Evolutionary conservation across 140 eudicot species (phyloP), one percentile per base, ranked within the genome.

Genomic region (Anethum foeniculum): DNA sequence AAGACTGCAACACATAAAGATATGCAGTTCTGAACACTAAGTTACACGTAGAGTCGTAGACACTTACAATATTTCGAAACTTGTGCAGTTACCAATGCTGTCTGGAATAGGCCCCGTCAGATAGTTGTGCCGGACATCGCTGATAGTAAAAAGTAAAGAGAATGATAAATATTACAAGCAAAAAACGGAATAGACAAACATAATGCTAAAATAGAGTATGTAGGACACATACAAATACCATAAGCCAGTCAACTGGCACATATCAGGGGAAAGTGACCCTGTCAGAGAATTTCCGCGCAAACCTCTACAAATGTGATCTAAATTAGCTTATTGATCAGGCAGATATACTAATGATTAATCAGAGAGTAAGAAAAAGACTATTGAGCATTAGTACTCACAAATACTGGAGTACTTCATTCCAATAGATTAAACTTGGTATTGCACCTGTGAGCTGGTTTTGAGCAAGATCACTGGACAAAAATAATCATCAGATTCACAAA

Each of bases 231-330:
- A 93, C 98, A 93, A 93, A 81, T 91, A 93, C 98, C 98, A 93
- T 84, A 93, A 90, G 79, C 98, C 98, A 65, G 97, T 91, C 79
- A 93, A 83, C 80, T 93, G 97, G 92, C 98, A 93, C 96, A 93
- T 88, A 85, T 93, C 98, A 73, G 93, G 88, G 65, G 98, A 93
- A 84, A 93, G 85, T 54, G 96, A 86, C 82, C 98, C 98, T 0
- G 91, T 87, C 46, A 93, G 85, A 1, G 86, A 87, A 80, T 93
- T 93, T 32, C 91, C 98, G 11, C 96, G 86, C 77, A 93, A 75
- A 46, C 97, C 97, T 13, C 98, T 93, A 82, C 12, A 73, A 7
- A 84, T 43, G 77, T 19, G 60, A 72, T 8, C 6, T 56, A 12
- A 49, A 71, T 28, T 23, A 62, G 27, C 6, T 44, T 10, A 19